A percentile compares a stretch with the other conserved stretches of the same genome.
These are phyloP conservation scores for Daldinia sp. DNA, from an alignment of 2,329 filamentous ascomycete species.

Conservation along the genomic window DNA sequence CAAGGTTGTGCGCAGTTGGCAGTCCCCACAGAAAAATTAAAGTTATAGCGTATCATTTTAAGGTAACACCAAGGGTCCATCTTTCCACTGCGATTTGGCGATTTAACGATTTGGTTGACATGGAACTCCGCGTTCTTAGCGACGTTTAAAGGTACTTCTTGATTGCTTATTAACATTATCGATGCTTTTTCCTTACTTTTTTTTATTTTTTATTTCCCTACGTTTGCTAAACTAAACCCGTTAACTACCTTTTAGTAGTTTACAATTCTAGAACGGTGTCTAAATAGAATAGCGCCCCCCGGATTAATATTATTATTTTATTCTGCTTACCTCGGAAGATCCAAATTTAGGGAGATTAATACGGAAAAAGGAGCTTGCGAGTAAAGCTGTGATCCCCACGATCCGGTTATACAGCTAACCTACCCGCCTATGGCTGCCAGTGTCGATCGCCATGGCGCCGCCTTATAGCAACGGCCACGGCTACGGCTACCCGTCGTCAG, in stretches of 20 bases:
- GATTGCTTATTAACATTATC: background rate
- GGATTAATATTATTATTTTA: background rate
- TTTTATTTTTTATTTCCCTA: no score
- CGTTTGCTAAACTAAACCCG: no score
- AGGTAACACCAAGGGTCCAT: conserved; percentile 27
- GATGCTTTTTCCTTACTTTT: no score
- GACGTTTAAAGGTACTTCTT: background rate
- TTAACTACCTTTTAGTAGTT: no score
- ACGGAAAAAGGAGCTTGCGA: background rate
- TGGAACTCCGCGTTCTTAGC: background rate
- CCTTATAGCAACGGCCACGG: conserved; percentile 49
- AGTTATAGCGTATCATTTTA: conserved; percentile 34
- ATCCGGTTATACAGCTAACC: background rate
- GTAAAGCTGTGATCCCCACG: background rate
- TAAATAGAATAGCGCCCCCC: background rate
- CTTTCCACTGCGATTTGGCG: conserved; percentile 5
- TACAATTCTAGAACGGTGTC: background rate
- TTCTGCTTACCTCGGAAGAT: background rate
- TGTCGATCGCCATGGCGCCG: conserved; percentile 48
- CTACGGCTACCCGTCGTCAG: conserved; percentile 31
- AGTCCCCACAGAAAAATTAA: conserved; percentile 27
- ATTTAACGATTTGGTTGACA: background rate
- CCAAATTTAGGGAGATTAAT: background rate
- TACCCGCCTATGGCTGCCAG: conserved; percentile 40
- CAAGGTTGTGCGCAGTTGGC: conserved; percentile 10